These are phyloP conservation scores for Agaricus blazei DNA, from an alignment of 768 basidiomycete genomes.

Conservation along the genomic window DNA sequence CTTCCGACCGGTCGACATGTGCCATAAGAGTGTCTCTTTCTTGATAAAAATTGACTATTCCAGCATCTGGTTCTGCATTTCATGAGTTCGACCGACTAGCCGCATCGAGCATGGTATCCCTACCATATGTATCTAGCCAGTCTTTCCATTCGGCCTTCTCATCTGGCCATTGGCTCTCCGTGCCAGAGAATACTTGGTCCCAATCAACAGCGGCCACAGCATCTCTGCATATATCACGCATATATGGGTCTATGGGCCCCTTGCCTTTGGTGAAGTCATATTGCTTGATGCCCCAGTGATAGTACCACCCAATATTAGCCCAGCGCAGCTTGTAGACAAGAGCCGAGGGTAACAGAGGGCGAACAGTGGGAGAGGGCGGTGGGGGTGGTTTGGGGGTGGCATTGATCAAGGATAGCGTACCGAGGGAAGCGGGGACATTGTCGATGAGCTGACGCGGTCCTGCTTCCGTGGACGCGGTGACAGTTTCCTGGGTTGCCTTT, in stretches of 20 bases:
- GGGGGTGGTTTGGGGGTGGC: constrained; percentile 55
- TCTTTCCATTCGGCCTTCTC: constrained; percentile 57
- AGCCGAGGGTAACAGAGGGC: constrained; percentile 41
- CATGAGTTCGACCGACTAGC: neutral
- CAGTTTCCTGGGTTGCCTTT: constrained; percentile 25
- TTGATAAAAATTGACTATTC: constrained; percentile 96
- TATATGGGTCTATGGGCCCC: constrained; percentile 51
- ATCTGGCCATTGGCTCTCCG: constrained; percentile 44
- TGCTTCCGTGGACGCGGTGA: constrained; percentile 17
- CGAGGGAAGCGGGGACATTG: constrained; percentile 61
- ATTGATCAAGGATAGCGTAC: constrained; percentile 49
- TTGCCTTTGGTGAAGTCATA: constrained; percentile 82
- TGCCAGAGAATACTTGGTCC: constrained; percentile 51
- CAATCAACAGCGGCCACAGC: constrained; percentile 68
- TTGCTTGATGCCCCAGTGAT: constrained; percentile 95
- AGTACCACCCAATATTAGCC: constrained; percentile 95
- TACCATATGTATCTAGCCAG: constrained; percentile 82
- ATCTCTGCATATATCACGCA: constrained; percentile 55
- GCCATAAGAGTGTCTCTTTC: constrained; percentile 92
- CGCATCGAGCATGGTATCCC: neutral
- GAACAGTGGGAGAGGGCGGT: constrained; percentile 58
- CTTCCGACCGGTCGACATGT: constrained; percentile 95
- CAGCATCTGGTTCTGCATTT: constrained; percentile 81
- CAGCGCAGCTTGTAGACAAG: constrained; percentile 81
- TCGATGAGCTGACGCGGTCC: constrained; percentile 67